phyloP scores from a whole-genome alignment of 805 yeast species.

The Candida easanensis region DNA sequence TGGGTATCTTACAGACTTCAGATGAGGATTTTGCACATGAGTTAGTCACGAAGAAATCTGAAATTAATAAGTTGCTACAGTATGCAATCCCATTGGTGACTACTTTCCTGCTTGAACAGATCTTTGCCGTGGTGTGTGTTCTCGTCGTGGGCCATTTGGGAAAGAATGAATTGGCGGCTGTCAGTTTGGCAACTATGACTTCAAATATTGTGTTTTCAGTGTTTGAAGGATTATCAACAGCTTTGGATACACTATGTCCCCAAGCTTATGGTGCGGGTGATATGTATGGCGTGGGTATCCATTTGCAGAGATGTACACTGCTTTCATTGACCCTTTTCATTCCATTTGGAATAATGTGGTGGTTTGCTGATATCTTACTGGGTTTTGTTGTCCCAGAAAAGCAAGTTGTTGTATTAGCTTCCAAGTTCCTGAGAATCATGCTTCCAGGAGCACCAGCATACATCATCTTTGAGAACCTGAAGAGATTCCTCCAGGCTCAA shows the following conservation, averaged over 20 bases:
- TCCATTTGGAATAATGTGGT: conserved; percentile 58
- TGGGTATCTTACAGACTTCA: conserved; percentile 18
- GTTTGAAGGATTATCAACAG: conserved; percentile 80
- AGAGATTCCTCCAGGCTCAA: conserved; percentile 81
- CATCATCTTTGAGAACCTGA: conserved; percentile 74
- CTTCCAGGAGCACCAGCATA: conserved; percentile 77
- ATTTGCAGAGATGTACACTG: conserved; percentile 66
- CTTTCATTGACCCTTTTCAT: conserved; percentile 42
- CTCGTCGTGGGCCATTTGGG: conserved; percentile 81
- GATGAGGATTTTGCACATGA: conserved; percentile 32
- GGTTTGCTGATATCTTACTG: conserved; percentile 48
- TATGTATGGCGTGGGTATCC: conserved; percentile 64
- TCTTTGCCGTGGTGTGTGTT: conserved; percentile 55
- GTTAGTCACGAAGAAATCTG: conserved; percentile 34
- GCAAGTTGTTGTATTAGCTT: conserved; percentile 55
- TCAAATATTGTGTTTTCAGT: conserved; percentile 77
- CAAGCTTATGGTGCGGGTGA: conserved; percentile 84
- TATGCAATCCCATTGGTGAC: conserved; percentile 55
- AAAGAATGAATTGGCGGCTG: conserved; percentile 77
- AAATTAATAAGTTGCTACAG: conserved; percentile 33
- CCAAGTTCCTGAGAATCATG: conserved; percentile 51
- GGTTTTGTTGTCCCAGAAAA: conserved; percentile 47
- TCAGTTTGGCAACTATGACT: conserved; percentile 80
- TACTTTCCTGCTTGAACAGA: conserved; percentile 57
- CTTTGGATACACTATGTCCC: conserved; percentile 78